Evolutionary conservation across 192 early-diverging fungal genomes (phyloP), one percentile per base, ranked within the genome.

Genomic region (Coemansia javaensis): DNA sequence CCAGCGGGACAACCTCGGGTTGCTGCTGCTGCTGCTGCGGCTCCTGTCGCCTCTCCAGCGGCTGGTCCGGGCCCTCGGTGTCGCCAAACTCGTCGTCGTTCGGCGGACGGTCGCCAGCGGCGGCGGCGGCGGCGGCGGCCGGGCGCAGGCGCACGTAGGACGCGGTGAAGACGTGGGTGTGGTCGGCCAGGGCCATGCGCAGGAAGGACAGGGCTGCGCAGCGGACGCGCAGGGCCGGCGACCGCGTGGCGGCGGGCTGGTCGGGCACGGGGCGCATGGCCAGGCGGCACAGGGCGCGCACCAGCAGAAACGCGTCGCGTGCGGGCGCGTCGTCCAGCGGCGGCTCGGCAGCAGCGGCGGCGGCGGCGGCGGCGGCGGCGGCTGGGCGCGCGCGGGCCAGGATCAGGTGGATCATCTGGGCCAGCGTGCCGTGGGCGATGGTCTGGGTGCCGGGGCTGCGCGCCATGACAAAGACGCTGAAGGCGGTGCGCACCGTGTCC

Each of bases 401-500:
- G 12, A 94, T 79, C 36, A 84, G 69, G 35, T 85, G 79, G 14
- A 94, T 84, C 85, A 94, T 94, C 65, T 97, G 93, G 1, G 86
- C 85, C 40, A 97, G 53, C 1, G 90, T 87, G 3, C 83, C 88
- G 57, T 94, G 90, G 0, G 91, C 90, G 22, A 97, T 76, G 21
- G 81, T 91, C 78, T 94, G 91, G 28, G 83, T 90, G 22, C 74
- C 74, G 15, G 77, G 71, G 31, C 80, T 81, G 17, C 81, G 75
- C 7, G 87, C 83, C n/a, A 87, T 55, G 47, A 93, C 69, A 58
- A 91, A 97, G 22, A 97, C 88, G 53, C 90, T 92, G 69, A 87
- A 91, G 2, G 86, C 82, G 0, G 90, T 91, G 31, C 91, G 62
- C 22, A 97, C 81, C 4, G 90, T 85, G 16, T 84, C 80, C 31